Evolutionary conservation across 2,329 filamentous ascomycete genomes (phyloP), one percentile per base, ranked within the genome.

Genomic region (Xylariaceae sp.): DNA sequence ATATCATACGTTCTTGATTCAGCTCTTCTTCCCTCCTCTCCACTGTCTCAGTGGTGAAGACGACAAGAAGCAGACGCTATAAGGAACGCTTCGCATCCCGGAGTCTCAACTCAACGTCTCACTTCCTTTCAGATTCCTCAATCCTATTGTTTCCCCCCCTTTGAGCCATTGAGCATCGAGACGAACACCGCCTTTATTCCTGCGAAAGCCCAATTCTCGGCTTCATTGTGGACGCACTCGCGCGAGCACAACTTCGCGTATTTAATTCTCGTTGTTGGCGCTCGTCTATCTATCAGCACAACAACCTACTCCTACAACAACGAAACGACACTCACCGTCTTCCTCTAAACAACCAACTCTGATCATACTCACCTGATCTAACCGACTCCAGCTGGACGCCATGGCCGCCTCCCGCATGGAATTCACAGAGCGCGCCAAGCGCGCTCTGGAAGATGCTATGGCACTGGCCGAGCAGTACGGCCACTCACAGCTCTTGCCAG

Each of bases 351-450:
- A n/a, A 17, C 9, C 59, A 55, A 45, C 47, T 57, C 44, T 47
- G 23, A 30, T 30, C 23, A 30, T 5, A 30, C 23, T 30, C 50
- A 15, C 58, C 47, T 59, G 59, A 65, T 55, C 30, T 49, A 8
- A 65, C 53, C 59, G 66, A 57, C 53, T 8, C 34, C 13, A 30
- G 23, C 49, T 61, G 65, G 35, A 13, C 54, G 84, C 66, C 66
- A 90, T 92, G 88, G 84, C 82, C 75, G 84, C 82, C 75, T 83
- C 86, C 55, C 84, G 87, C 70, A 90, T 92, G 87, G 88, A 95
- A 73, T 97, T 97, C 74, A 99, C 94, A 66, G 93, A 97, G 77
- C 82, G 89, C 77, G 94, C 90, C 66, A 89, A 92, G 73, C 90
- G 93, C 78, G 89, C 93, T 70, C 82, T 99, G 72, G 85, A 89